phyloP scores from a whole-genome alignment of 1,139 yeast genomes.

The Yamadazyma songkhlaensis region DNA sequence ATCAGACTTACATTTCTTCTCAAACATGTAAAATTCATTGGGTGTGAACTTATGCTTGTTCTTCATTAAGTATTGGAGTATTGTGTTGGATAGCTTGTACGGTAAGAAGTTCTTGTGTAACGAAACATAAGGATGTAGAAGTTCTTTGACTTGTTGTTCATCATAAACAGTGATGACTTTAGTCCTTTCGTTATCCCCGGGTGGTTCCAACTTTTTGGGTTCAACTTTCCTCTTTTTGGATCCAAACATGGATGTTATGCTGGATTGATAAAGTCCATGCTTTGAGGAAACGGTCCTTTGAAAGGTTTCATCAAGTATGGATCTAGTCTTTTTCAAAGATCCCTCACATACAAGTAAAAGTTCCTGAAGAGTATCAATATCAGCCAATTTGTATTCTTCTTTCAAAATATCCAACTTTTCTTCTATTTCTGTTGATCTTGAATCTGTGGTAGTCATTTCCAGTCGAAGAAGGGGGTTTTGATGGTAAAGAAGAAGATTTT shows the following conservation, averaged over 20 bases:
- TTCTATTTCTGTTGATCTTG: constrained; percentile 1
- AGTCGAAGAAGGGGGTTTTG: no score
- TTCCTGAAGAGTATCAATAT: constrained; percentile 28
- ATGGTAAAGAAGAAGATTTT: no score
- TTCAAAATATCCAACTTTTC: constrained; percentile 13
- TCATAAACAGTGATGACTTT: constrained; percentile 14
- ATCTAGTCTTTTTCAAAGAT: constrained; percentile 26
- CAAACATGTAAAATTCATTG: constrained; percentile 56
- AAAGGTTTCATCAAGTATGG: constrained; percentile 23
- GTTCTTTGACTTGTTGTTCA: constrained; percentile 40
- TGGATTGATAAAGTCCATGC: constrained; percentile 19
- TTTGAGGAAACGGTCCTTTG: constrained; percentile 8
- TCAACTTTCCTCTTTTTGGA: constrained; percentile 1
- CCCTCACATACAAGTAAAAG: constrained; percentile 39
- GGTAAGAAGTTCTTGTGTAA: constrained; percentile 54
- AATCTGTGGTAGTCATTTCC: not conserved
- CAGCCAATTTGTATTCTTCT: constrained; percentile 18
- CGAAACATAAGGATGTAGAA: constrained; percentile 44
- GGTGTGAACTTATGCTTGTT: constrained; percentile 37
- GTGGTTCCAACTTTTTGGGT: constrained; percentile 1
- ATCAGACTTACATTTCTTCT: constrained; percentile 53
- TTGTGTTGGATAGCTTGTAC: constrained; percentile 37
- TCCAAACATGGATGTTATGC: constrained; percentile 17
- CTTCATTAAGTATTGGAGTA: constrained; percentile 39
- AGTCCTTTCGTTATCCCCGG: constrained; percentile 14